A percentile compares a stretch with the other conserved stretches of the same genome.
Evolutionary conservation across 2,329 filamentous ascomycete genomes (phyloP).

Genomic region (Aspergillus sp.): DNA sequence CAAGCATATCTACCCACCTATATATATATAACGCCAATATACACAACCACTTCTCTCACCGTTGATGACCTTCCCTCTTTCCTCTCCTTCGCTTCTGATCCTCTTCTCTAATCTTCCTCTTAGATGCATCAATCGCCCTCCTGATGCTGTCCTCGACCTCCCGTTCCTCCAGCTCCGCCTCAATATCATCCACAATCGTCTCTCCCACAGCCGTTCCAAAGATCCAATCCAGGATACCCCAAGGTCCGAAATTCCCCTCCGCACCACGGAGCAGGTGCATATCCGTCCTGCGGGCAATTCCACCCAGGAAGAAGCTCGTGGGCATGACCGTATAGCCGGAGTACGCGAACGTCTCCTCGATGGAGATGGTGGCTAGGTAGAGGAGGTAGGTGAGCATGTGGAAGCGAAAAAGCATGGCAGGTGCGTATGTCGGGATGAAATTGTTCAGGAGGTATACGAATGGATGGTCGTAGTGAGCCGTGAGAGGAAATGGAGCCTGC

Average conservation of each 20-base stretch:
- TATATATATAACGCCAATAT: not conserved
- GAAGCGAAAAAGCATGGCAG: conserved; percentile 50
- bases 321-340: conserved; percentile 53
- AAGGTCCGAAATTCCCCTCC: conserved; percentile 39
- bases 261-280: conserved; percentile 45
- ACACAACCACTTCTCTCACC: not conserved
- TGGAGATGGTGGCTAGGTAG: conserved; percentile 46
- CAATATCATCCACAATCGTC: conserved; percentile 44
- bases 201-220: conserved; percentile 35
- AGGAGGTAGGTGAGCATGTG: conserved; percentile 54
- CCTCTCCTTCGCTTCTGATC: conserved; percentile 9
- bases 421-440: conserved; percentile 50
- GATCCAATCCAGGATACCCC: conserved; percentile 40
- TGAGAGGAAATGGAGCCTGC: conserved; percentile 46
- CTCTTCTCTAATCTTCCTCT: conserved; percentile 19
- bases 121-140: conserved; percentile 23
- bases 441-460: conserved; percentile 45
- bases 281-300: conserved; percentile 51
- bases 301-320: conserved; percentile 49
- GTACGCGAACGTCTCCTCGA: conserved; percentile 54
- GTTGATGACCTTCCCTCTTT: conserved; percentile 4
- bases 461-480: conserved; percentile 55
- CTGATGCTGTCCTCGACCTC: conserved; percentile 26
- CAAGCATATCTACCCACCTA: not conserved
- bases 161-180: conserved; percentile 31